These are phyloP conservation scores for Solanum sejunctum DNA, from an alignment of 257 asterid species.

Conservation along the genomic window DNA sequence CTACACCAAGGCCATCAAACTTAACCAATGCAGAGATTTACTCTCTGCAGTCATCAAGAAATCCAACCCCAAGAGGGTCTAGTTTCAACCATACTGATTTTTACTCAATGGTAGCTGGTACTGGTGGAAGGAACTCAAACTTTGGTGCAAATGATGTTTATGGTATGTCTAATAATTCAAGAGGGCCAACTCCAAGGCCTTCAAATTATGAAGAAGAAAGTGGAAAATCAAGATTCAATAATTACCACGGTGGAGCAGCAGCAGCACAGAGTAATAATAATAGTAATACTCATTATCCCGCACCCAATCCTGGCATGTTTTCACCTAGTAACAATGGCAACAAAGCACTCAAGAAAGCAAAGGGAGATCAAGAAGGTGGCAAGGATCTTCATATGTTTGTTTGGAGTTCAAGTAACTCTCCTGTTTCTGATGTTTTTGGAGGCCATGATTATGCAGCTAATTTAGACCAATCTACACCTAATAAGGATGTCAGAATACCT, in stretches of 20 bases:
- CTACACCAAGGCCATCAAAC: conserved; percentile 71
- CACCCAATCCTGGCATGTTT: conserved; percentile 79
- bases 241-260: conserved; percentile 18
- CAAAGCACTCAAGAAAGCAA: conserved; percentile 30
- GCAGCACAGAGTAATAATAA: background rate
- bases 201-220: conserved; percentile 72
- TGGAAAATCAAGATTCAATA: conserved; percentile 34
- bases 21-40: conserved; percentile 82
- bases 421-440: conserved; percentile 82
- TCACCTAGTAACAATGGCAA: conserved; percentile 34
- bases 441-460: conserved; percentile 47
- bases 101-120: conserved; percentile 65
- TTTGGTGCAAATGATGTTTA: conserved; percentile 58
- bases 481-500: conserved; percentile 50
- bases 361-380: conserved; percentile 32
- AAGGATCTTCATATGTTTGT: conserved; percentile 89
- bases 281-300: conserved; percentile 33
- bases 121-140: conserved; percentile 56
- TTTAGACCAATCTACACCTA: conserved; percentile 38
- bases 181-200: conserved; percentile 70
- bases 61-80: conserved; percentile 84
- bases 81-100: conserved; percentile 79
- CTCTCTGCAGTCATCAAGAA: conserved; percentile 70
- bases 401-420: conserved; percentile 91
- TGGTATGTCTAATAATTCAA: conserved; percentile 31